A percentile compares a stretch with the other conserved stretches of the same genome.
phyloP scores from a whole-genome alignment of 768 basidiomycete species.

The Tephrocybe sp. region DNA sequence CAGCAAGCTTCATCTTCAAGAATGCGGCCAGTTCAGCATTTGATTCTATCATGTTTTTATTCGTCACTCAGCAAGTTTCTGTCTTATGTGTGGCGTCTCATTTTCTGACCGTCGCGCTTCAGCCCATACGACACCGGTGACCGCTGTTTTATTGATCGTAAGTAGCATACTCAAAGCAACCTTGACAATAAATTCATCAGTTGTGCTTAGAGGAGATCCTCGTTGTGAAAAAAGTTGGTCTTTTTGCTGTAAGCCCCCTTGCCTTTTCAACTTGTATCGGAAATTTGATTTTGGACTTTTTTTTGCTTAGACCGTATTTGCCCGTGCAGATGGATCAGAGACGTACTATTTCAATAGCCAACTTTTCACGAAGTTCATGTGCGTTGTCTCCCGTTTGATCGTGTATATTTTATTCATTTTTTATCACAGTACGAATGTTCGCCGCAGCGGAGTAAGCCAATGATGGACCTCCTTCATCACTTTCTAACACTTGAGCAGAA shows the following conservation, averaged over 20 bases:
- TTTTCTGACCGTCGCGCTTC: neutral
- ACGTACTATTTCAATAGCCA: constrained; percentile 82
- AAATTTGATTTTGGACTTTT: no score
- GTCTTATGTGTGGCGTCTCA: neutral
- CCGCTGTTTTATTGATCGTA: constrained; percentile 70
- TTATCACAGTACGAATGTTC: constrained; percentile 57
- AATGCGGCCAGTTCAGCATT: constrained; percentile 68
- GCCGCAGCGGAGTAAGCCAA: constrained; percentile 65
- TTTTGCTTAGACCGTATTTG: constrained; percentile 57
- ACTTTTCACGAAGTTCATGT: constrained; percentile 75
- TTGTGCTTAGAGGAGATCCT: constrained; percentile 52
- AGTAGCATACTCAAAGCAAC: constrained; percentile 14
- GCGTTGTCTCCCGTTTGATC: constrained; percentile 18
- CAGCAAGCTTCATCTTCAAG: constrained; percentile 81
- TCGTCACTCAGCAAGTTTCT: constrained; percentile 73
- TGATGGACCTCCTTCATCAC: neutral
- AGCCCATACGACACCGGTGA: constrained; percentile 84
- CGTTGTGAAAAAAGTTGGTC: constrained; percentile 76
- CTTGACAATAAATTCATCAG: neutral
- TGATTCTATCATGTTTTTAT: constrained; percentile 79
- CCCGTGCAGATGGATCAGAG: constrained; percentile 71
- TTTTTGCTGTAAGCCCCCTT: constrained; percentile 57
- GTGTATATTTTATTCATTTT: neutral
- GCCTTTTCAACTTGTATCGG: constrained; percentile 5
- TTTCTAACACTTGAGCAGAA: constrained; percentile 38